Evolutionary conservation across 768 basidiomycete genomes (phyloP), one percentile per base, ranked within the genome.

Genomic region (Rubroboletus satanas): DNA sequence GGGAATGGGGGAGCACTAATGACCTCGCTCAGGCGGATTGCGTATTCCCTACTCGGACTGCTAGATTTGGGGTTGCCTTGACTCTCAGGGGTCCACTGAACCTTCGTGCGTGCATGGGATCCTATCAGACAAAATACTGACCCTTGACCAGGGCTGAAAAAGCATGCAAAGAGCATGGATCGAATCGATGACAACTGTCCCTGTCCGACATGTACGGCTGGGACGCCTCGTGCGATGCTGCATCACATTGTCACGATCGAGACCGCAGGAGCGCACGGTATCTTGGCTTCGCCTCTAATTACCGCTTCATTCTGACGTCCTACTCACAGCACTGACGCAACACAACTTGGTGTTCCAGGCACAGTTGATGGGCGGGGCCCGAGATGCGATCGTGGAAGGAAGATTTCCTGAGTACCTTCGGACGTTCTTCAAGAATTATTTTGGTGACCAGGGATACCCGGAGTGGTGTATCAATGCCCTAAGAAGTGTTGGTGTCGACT

Each of bases 21-120:
- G 17, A 33, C n/a, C 15, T 46, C 51, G 18, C 50, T 10, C 55
- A 91, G 90, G 92, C 92, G 0, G 93, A 96, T 67, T 96, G 93
- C 58, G 93, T 96, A 11, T 95, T 93, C 63, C 93, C 93, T 32
- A 96, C 93, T 2, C 81, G 93, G 55, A 95, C 93, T 1, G 93
- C 93, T 36, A 81, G 93, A 29, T 95, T 95, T 68, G 93, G 93
- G 2, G 87, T 95, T 15, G 93, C 93, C 6, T 70, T 96, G 54
- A 95, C 93, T 10, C 83, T 84, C 63, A 78, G 73, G 5, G 93
- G 93, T 0, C 91, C 91, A 5, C 63, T 96, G 17, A 95, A 95
- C 69, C 80, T 95, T 23, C 83, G 91, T 92, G 58, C 47, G 51
- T 50, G 26, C 26, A 33, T 45, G 9, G 35, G 39, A 9, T 18